Base-by-base conservation (phyloP, 78 protist genomes). In the Dictyostelium firmibasis region DNA sequence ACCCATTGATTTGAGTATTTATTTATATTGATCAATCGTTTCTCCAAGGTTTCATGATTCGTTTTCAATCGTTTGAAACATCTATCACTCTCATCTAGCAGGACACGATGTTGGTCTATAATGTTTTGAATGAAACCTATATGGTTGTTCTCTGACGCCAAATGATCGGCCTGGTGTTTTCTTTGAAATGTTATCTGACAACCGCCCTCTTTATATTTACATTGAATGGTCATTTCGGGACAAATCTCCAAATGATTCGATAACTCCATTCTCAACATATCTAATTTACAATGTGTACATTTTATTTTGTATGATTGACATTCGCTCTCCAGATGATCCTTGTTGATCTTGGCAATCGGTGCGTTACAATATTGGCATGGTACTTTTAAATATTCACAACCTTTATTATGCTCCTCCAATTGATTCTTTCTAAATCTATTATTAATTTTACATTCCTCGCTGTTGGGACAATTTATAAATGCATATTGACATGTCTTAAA, bases 191-290 rank as follows among this genome's bases (percentile, higher is more conserved):
- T 33, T 6, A 18, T 44, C 14, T 29, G 33, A 16, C 79, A 72
- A 5, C 79, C 79, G 18, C 79, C 79, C 16, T 72, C 79, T 72
- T 72, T 72, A 72, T 72, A 72, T 72, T 72, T 72, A 33, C 79
- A 72, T 33, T 27, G 44, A 72, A 72, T 33, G 23, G 44, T 33
- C 36, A 31, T 72, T 23, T 72, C 79, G 33, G 36, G 25, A 33
- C 79, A 72, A 29, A 72, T 9, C 13, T 72, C 79, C 23, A 29
- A 20, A 33, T 72, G 79, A 3, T 29, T 27, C 43, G 9, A 33
- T 33, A 33, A 33, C 0, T 31, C 43, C 36, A 29, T 72, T 14
- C 79, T 27, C 36, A 72, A 72, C 79, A 72, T 72, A 16, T 13
- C 38, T 33, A 29, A 20, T 31, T 72, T 27, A 72, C 79, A 72